Conservation (phyloP, 2,329 filamentous ascomycete genomes). For the Arachnomyces sp. region DNA sequence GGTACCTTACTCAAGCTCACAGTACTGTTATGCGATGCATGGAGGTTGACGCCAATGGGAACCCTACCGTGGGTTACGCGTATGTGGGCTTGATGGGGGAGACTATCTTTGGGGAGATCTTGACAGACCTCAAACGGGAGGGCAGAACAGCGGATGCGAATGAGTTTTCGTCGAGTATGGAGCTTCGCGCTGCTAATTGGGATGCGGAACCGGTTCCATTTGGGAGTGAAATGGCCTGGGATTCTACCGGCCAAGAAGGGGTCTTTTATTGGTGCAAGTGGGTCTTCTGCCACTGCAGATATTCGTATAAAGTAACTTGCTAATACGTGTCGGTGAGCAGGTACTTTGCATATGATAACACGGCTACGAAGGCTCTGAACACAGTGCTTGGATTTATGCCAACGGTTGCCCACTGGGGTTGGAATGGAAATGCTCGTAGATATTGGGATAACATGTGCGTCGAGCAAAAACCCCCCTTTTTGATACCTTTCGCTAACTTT, state of each 20-base stretch:
- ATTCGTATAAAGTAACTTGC: neutral
- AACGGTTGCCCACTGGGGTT: constrained; percentile 53
- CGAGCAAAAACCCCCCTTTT: neutral
- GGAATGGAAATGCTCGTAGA: constrained; percentile 52
- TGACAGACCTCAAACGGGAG: constrained; percentile 45
- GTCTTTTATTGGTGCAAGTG: constrained; percentile 52
- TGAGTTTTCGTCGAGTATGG: constrained; percentile 41
- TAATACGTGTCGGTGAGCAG: constrained; percentile 5
- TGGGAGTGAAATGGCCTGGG: constrained; percentile 56
- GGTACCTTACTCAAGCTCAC: constrained; percentile 50
- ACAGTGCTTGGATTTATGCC: constrained; percentile 51
- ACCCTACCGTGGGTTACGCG: constrained; percentile 14
- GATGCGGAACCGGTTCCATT: constrained; percentile 45
- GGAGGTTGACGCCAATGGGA: constrained; percentile 28
- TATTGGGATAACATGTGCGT: constrained; percentile 50
- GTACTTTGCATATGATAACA: constrained; percentile 43
- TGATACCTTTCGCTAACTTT: neutral
- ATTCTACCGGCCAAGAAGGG: constrained; percentile 54
- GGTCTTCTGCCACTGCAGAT: constrained; percentile 8
- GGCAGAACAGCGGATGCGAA: constrained; percentile 32
- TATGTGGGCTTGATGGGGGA: constrained; percentile 52
- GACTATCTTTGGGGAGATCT: constrained; percentile 47
- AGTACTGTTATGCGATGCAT: constrained; percentile 39
- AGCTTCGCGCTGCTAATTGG: constrained; percentile 43
- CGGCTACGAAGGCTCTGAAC: constrained; percentile 45